Percentiles rank a stretch among this genome's conserved stretches.
Evolutionary conservation across 495 filamentous ascomycete species (phyloP).

Genomic region (Penicillium herquei): DNA sequence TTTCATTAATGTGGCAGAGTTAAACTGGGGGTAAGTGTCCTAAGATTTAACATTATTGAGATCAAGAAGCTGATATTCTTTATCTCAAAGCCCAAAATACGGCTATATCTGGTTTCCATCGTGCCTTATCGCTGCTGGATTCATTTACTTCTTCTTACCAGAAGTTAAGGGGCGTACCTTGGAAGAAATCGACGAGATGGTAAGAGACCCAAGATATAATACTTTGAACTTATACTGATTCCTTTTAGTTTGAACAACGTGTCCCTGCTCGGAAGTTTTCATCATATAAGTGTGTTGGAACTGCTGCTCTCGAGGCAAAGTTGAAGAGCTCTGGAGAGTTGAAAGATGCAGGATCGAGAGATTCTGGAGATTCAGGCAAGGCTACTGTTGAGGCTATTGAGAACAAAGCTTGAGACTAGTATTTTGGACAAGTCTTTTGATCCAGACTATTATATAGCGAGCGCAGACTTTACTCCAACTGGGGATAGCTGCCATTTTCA

Average conservation of each 20-base stretch:
- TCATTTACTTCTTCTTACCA: slow-evolving; percentile 43
- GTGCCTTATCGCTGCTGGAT: slow-evolving; percentile 27
- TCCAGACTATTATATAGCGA: neutral
- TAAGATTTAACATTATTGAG: neutral
- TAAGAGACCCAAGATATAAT: neutral
- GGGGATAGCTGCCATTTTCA: too few species aligned
- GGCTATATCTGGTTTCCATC: slow-evolving; percentile 51
- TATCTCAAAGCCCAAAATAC: slow-evolving; percentile 50
- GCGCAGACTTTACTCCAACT: too few species aligned
- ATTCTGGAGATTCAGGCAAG: slow-evolving; percentile 11
- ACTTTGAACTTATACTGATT: neutral
- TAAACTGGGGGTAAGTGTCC: slow-evolving; percentile 48
- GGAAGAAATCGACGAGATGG: slow-evolving; percentile 23
- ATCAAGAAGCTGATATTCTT: neutral
- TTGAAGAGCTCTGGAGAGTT: neutral
- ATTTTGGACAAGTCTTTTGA: too few species aligned
- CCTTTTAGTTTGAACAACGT: slow-evolving; percentile 18
- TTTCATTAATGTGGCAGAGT: slow-evolving; percentile 57
- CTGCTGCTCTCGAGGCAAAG: slow-evolving; percentile 4
- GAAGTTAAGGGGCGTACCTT: slow-evolving; percentile 53
- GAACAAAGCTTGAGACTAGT: slow-evolving; percentile 4
- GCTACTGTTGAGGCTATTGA: slow-evolving; percentile 10
- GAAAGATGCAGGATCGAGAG: neutral
- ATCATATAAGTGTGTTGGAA: slow-evolving; percentile 17
- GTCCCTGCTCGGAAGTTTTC: slow-evolving; percentile 20